These are phyloP conservation scores for Datisca glomerata DNA, from an alignment of 306 rosid species.

Conservation along the genomic window DNA sequence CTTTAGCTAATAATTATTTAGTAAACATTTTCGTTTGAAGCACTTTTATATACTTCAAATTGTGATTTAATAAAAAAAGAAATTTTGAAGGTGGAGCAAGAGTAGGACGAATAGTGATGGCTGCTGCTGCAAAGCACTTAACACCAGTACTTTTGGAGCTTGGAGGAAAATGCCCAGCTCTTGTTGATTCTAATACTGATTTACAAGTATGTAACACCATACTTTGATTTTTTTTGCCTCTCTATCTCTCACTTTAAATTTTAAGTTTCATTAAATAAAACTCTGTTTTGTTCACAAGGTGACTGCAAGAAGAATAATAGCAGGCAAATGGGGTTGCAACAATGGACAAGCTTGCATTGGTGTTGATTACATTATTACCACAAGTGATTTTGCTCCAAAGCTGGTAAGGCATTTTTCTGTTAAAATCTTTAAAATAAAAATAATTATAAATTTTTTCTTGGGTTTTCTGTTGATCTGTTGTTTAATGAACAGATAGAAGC, in stretches of 20 bases:
- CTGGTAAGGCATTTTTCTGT: slow-evolving; percentile 34
- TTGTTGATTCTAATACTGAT: slow-evolving; percentile 60
- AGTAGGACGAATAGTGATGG: slow-evolving; percentile 82
- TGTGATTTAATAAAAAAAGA: too few species aligned
- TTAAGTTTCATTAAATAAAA: not conserved
- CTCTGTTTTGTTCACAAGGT: slow-evolving; percentile 27
- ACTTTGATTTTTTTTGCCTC: too few species aligned
- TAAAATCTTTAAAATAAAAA: too few species aligned
- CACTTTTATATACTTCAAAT: too few species aligned
- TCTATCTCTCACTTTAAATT: not conserved
- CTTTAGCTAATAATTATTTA: too few species aligned
- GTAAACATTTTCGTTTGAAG: too few species aligned
- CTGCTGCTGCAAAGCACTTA: slow-evolving; percentile 91
- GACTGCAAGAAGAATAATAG: slow-evolving; percentile 56
- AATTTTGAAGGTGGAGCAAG: slow-evolving; percentile 68
- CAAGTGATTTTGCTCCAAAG: slow-evolving; percentile 53
- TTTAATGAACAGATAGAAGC: slow-evolving; percentile 49
- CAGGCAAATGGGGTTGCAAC: slow-evolving; percentile 76
- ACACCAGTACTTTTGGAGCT: slow-evolving; percentile 76
- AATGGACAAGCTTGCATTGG: slow-evolving; percentile 79
- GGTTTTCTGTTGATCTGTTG: too few species aligned
- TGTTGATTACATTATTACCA: slow-evolving; percentile 68
- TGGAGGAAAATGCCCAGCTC: slow-evolving; percentile 87
- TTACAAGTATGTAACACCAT: slow-evolving; percentile 63
- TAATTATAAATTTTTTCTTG: too few species aligned